A percentile compares a stretch with the other conserved stretches of the same genome.
phyloP scores from a whole-genome alignment of 1,139 yeast species.

The Diutina ranongensis region DNA sequence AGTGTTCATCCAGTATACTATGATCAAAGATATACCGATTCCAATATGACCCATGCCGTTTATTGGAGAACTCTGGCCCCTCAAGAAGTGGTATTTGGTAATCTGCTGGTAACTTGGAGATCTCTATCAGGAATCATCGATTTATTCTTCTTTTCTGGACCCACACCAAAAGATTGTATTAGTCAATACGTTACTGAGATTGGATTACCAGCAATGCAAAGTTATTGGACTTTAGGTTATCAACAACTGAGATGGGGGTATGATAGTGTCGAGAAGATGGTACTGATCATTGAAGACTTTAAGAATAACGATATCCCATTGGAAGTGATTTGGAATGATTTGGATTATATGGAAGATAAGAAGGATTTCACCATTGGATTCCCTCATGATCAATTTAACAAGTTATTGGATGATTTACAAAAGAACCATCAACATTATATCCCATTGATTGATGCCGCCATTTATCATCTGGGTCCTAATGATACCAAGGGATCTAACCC shows the following conservation, averaged over 20 bases:
- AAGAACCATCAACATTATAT: conserved; percentile 17
- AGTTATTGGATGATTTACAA: conserved; percentile 16
- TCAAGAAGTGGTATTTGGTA: conserved; percentile 15
- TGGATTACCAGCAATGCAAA: conserved; percentile 16
- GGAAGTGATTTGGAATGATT: conserved; percentile 17
- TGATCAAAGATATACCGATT: conserved; percentile 13
- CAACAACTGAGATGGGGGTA: conserved; percentile 19
- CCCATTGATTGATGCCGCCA: conserved; percentile 25
- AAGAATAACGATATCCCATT: conserved; percentile 14
- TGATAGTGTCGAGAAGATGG: conserved; percentile 11
- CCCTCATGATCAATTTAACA: conserved; percentile 14
- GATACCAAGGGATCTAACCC: conserved; percentile 15
- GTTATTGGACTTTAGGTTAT: conserved; percentile 17
- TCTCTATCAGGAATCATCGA: conserved; percentile 19
- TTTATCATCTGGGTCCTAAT: conserved; percentile 17
- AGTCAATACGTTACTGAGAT: conserved; percentile 17
- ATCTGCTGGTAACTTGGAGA: conserved; percentile 18
- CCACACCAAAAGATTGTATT: conserved; percentile 19
- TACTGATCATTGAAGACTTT: conserved; percentile 14
- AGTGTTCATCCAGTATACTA: conserved; percentile 17
- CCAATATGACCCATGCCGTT: conserved; percentile 15
- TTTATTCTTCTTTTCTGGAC: conserved; percentile 22
- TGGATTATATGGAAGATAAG: conserved; percentile 18
- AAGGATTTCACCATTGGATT: conserved; percentile 21
- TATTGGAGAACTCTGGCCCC: conserved; percentile 17